Evolutionary conservation across 306 rosid species (phyloP).

Genomic region (Carpinus viminea): DNA sequence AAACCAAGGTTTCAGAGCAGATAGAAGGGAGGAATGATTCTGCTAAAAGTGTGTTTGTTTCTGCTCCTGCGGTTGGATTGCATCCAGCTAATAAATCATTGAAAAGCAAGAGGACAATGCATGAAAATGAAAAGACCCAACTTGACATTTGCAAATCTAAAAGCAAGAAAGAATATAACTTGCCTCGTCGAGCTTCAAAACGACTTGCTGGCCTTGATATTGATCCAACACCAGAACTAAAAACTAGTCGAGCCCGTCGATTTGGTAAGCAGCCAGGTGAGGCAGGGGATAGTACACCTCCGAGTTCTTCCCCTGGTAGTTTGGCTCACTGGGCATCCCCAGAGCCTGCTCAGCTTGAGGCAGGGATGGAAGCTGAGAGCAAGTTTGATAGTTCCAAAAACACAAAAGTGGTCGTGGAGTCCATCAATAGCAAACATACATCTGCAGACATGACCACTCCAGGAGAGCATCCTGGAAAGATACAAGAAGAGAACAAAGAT

Average conservation of each 20-base stretch:
- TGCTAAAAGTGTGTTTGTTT: constrained; percentile 27
- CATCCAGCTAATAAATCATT: constrained; percentile 28
- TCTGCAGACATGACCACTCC: constrained; percentile 19
- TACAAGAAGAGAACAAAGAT: constrained; percentile 13
- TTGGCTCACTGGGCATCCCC: constrained; percentile 17
- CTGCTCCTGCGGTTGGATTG: constrained; percentile 26
- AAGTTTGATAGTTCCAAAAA: constrained; percentile 4
- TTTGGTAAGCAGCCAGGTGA: constrained; percentile 35
- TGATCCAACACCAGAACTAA: constrained; percentile 59
- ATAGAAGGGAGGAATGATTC: constrained; percentile 34
- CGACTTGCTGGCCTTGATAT: constrained; percentile 82
- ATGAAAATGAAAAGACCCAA: constrained; percentile 33
- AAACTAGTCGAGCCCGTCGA: constrained; percentile 43
- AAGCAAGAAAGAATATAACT: constrained; percentile 42
- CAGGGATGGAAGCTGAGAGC: constrained; percentile 24
- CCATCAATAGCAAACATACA: constrained; percentile 6
- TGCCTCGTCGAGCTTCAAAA: constrained; percentile 85
- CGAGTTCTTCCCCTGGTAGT: constrained; percentile 29
- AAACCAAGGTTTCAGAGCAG: constrained; percentile 32
- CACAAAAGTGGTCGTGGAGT: constrained; percentile 13
- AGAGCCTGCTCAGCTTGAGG: constrained; percentile 23
- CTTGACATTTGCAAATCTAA: constrained; percentile 31
- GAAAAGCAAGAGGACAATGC: constrained; percentile 27
- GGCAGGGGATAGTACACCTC: constrained; percentile 30
- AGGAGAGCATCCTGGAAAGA: constrained; percentile 27